Evolutionary conservation across 352 stramenopile species (phyloP), one percentile per base, ranked within the genome.

Genomic region (Phytophthora idaei): DNA sequence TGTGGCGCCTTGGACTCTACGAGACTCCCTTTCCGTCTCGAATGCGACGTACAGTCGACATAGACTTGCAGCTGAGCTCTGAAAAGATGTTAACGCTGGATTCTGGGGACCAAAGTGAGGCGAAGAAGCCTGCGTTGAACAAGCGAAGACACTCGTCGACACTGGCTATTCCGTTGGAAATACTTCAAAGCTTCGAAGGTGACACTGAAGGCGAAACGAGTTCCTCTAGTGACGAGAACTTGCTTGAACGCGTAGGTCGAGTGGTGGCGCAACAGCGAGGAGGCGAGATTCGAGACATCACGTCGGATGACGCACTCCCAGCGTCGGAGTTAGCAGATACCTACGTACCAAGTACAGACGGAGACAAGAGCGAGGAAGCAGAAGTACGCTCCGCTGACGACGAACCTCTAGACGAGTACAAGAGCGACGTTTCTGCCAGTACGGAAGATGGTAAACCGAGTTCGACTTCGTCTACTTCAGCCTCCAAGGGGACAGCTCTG

Each of bases 221-320:
- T 34, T 69, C 61, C 1, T 63, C 64, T 1, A 71, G 57, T 3
- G 57, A 63, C 27, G 78, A 79, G 15, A 71, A 75, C 39, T 57
- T 94, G 15, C 65, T 95, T 3, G 76, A 92, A 50, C 69, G 79
- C 41, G 88, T 95, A 29, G 86, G 88, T 25, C 79, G 85, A 17
- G 76, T 92, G 1, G 77, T 95, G 2, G 88, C 88, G 0, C 76
- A 88, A 44, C 81, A 95, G 57, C 68, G 83, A 36, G 85, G 85
- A 11, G 86, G 86, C 17, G 86, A 94, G 56, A 94, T 94, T 57
- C 77, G 73, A 57, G 86, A 94, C 37, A 94, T 94, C 60, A 94
- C 86, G 7, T 80, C 69, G 0, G 85, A 93, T 50, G 70, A 78
- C 14, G 48, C 70, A 6, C 32, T 78, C 2, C 47, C 70, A 44